Evolutionary conservation across 139 green algal genomes (phyloP).

Genomic region (Mesostigma viride): DNA sequence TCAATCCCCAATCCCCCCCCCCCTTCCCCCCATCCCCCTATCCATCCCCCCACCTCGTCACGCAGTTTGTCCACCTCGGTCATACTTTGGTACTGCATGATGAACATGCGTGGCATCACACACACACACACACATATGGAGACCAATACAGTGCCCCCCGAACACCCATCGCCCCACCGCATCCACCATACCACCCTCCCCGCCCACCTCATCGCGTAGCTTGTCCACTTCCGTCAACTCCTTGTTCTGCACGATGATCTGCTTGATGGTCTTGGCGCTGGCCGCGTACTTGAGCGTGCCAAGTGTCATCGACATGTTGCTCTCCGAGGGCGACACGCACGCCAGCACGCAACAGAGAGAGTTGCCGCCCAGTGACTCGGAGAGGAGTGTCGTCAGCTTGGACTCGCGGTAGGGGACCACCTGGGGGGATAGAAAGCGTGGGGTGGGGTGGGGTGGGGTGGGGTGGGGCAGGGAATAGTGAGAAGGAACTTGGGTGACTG

Average conservation of each 20-base stretch:
- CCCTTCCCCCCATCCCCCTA: no score
- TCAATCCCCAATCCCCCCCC: no score
- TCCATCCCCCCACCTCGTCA: neutral
- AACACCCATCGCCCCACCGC: no score
- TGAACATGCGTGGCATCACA: no score
- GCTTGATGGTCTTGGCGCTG: neutral
- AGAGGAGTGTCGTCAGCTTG: constrained; percentile 4
- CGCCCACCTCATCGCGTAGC: neutral
- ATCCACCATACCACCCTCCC: no score
- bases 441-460: no score
- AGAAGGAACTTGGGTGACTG: no score
- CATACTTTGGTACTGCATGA: neutral
- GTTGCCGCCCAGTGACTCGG: neutral
- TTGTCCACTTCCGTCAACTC: neutral
- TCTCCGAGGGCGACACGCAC: constrained; percentile 1
- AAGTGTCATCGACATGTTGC: neutral
- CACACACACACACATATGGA: no score
- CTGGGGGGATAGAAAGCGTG: neutral
- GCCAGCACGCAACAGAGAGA: constrained; percentile 1
- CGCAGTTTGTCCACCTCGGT: neutral
- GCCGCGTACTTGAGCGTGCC: constrained; percentile 6
- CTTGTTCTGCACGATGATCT: neutral
- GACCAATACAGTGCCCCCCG: no score
- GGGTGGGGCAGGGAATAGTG: no score
- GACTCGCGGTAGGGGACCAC: neutral